Evolutionary conservation across 345 rosid species (phyloP).

Genomic region (Aegle marmelos): DNA sequence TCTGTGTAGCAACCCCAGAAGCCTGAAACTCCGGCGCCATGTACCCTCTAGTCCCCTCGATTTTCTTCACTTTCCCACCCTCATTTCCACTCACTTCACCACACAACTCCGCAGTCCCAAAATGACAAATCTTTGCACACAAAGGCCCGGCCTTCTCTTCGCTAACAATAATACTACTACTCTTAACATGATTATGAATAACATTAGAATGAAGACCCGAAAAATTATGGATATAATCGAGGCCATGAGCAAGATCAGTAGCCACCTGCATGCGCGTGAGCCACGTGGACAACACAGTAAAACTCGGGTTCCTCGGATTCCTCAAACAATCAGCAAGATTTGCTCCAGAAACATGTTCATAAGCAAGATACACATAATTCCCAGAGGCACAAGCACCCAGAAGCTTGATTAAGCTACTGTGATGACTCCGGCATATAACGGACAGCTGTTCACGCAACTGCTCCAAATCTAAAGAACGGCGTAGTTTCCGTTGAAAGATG

Average conservation of each 20-base stretch:
- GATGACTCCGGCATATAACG: constrained; percentile 35
- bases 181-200: constrained; percentile 36
- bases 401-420: constrained; percentile 26
- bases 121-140: constrained; percentile 32
- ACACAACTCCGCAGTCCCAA: constrained; percentile 30
- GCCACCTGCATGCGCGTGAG: constrained; percentile 47
- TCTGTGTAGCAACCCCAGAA: constrained; percentile 35
- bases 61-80: constrained; percentile 24
- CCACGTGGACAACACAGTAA: constrained; percentile 49
- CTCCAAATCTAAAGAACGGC: constrained; percentile 17
- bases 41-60: constrained; percentile 54
- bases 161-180: constrained; percentile 24
- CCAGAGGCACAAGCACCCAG: constrained; percentile 37
- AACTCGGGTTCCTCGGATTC: constrained; percentile 35
- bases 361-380: constrained; percentile 37
- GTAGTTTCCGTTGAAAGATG: constrained; percentile 34
- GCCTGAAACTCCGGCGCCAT: constrained; percentile 50
- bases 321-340: constrained; percentile 45
- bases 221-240: constrained; percentile 37
- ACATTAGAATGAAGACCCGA: constrained; percentile 25
- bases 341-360: constrained; percentile 41
- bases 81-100: constrained; percentile 19
- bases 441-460: constrained; percentile 15
- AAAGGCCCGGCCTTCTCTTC: constrained; percentile 8
- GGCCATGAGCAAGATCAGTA: constrained; percentile 41